Base-by-base conservation (phyloP, 352 stramenopile genomes). In the Globisporangium solare region DNA sequence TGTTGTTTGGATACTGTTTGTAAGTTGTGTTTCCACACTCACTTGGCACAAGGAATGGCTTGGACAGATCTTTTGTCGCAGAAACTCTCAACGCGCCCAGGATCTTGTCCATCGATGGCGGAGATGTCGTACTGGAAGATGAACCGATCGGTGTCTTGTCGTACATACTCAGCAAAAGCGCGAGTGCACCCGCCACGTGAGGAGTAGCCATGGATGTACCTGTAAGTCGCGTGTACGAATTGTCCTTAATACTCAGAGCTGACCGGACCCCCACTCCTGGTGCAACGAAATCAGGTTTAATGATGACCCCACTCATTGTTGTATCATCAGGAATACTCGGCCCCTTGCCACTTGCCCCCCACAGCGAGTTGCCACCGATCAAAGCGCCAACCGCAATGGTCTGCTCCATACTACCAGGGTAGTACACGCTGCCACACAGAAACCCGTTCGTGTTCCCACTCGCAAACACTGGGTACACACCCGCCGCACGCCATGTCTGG, bases 191-290 rank as follows among this genome's bases (percentile, higher is more conserved):
- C 24, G 77, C 64, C 6, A 92, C 54, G 40, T 92, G 82, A 4
- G 82, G 82, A 15, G 82, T 88, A 15, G 82, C 77, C 82, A 92
- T 92, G 5, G 79, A 89, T 21, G 82, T 92, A 3, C 82, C 82
- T 13, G 82, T 88, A 12, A 92, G 56, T 11, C 77, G 63, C 20
- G 77, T 88, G 52, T 83, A 88, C 12, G 72, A 68, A 12, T 41
- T 63, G 60, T 92, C 78, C 18, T 67, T 70, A 21, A 73, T 73
- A 35, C 77, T 92, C 47, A 85, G 61, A 0, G 77, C 73, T 2
- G 81, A 91, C 45, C 78, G 70, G 60, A 92, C 88, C 3, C 68
- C 77, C 5, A 83, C 74, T 1, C 82, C 82, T 40, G 82, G 82
- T 21, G 82, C 79, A 27, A 89, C 79, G 61, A 89, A 86, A 51